phyloP scores from a whole-genome alignment of 768 basidiomycete genomes.

The Pleurotus salmoneostramineus region DNA sequence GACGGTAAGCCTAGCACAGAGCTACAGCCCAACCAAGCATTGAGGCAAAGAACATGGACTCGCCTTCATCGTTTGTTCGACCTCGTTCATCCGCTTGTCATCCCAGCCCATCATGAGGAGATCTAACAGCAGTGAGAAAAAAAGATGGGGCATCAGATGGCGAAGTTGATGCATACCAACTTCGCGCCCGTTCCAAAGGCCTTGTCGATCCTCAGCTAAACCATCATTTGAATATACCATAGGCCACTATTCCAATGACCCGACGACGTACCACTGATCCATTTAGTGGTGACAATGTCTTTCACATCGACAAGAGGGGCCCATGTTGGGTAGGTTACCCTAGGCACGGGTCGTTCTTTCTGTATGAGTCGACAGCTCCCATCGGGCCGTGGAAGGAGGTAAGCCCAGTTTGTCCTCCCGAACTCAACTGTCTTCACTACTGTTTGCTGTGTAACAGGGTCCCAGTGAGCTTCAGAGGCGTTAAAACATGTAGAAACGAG shows the following conservation, averaged over 20 bases:
- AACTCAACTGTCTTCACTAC: conserved; percentile 26
- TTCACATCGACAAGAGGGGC: conserved; percentile 29
- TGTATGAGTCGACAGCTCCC: conserved; percentile 28
- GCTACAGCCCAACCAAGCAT: conserved; percentile 11
- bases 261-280: conserved; percentile 11
- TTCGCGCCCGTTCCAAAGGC: conserved; percentile 33
- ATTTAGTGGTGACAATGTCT: conserved; percentile 32
- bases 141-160: not conserved
- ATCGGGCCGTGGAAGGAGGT: conserved; percentile 19
- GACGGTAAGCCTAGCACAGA: conserved; percentile 14
- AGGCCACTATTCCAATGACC: not conserved
- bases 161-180: conserved; percentile 22
- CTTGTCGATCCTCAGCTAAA: conserved; percentile 21
- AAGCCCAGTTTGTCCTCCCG: conserved; percentile 31
- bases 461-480: not conserved
- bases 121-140: conserved; percentile 18
- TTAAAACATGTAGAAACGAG: not conserved
- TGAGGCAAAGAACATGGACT: conserved; percentile 25
- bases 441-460: conserved; percentile 18
- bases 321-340: conserved; percentile 29
- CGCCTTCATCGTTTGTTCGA: conserved; percentile 27
- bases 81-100: conserved; percentile 15
- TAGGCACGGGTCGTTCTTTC: conserved; percentile 16
- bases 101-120: conserved; percentile 25
- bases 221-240: no score